Evolutionary conservation across 2,329 filamentous ascomycete genomes (phyloP).

Genomic region (Bimuria novae-zelandiae): DNA sequence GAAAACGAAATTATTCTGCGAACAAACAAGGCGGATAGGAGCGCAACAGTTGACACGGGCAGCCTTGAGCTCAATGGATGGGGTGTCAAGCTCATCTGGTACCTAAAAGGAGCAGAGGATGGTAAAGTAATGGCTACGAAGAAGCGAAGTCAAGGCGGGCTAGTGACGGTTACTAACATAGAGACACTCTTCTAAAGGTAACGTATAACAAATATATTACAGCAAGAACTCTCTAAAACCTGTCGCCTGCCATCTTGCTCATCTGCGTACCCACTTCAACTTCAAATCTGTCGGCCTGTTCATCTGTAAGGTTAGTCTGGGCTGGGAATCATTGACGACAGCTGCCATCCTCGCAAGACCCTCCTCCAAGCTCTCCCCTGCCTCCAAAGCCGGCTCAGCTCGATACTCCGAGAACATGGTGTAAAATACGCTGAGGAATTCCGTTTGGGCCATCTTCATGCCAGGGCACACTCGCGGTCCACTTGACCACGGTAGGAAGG

Average conservation of each 20-base stretch:
- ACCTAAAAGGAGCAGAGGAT: constrained; percentile 13
- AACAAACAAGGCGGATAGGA: constrained; percentile 12
- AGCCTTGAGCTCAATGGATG: constrained; percentile 15
- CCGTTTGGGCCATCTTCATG: constrained; percentile 43
- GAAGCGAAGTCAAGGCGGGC: neutral
- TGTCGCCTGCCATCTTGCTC: neutral
- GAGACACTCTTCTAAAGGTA: neutral
- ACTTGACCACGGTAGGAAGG: constrained; percentile 21
- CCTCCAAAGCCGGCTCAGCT: constrained; percentile 6
- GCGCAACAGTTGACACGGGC: constrained; percentile 20
- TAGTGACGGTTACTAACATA: neutral
- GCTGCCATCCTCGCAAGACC: constrained; percentile 11
- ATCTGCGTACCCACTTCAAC: constrained; percentile 3
- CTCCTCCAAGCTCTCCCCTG: constrained; percentile 7
- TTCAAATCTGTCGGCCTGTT: constrained; percentile 10
- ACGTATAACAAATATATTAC: too few species aligned
- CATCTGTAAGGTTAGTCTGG: constrained; percentile 15
- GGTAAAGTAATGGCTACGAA: constrained; percentile 1
- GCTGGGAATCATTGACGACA: constrained; percentile 14
- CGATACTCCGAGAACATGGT: constrained; percentile 19
- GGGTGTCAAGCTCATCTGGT: constrained; percentile 17
- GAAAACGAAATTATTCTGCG: constrained; percentile 16
- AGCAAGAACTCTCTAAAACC: too few species aligned
- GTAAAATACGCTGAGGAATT: constrained; percentile 40
- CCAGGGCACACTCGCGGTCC: constrained; percentile 38